A percentile compares a stretch with the other conserved stretches of the same genome.
These are phyloP conservation scores for Carex pumila DNA, from an alignment of 176 grass and related monocot species.

Conservation along the genomic window DNA sequence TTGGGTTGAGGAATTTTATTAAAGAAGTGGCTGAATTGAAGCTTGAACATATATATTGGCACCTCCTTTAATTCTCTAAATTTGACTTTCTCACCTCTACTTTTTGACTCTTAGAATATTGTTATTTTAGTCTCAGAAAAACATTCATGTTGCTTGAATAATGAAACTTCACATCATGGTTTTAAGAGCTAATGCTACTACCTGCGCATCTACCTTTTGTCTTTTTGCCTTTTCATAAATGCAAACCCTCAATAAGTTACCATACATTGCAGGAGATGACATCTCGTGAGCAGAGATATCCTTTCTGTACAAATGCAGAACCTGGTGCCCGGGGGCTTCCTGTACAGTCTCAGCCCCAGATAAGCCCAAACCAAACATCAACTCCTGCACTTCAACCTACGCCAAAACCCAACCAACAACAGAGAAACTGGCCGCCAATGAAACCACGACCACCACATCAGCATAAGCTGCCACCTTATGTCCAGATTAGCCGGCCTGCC, in stretches of 20 bases:
- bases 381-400: neutral
- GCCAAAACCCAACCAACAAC: neutral
- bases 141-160: neutral
- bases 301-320: neutral
- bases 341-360: neutral
- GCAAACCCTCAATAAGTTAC: neutral
- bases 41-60: neutral
- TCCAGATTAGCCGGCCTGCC: constrained; percentile 5
- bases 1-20: neutral
- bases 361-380: neutral
- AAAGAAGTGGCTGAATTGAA: neutral
- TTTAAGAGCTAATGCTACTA: neutral
- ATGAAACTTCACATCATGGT: neutral
- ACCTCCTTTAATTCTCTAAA: neutral
- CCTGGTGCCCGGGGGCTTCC: neutral
- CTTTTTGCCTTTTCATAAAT: neutral
- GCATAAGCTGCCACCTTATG: constrained; percentile 7
- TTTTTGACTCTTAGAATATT: neutral
- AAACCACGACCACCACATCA: neutral
- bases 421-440: neutral
- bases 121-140: neutral
- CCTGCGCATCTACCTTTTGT: neutral
- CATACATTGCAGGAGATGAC: neutral
- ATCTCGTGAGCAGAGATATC: neutral
- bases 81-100: neutral